Percentiles rank a stretch among this genome's conserved stretches.
phyloP scores from a whole-genome alignment of 305 asterid genomes.

The Rubia peregrina region DNA sequence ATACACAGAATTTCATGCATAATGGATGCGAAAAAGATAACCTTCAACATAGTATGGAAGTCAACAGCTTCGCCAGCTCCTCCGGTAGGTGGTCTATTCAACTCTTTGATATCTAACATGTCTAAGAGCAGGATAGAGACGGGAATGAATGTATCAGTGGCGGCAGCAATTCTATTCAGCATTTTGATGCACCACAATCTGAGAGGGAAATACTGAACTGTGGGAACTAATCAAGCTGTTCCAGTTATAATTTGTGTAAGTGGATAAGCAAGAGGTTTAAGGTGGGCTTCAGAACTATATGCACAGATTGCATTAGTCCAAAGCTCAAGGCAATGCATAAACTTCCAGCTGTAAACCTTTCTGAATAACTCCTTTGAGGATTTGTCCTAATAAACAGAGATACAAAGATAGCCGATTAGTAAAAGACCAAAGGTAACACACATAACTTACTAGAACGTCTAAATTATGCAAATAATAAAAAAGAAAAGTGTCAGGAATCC shows the following conservation, averaged over 20 bases:
- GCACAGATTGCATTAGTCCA: conserved; percentile 92
- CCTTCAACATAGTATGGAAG: conserved; percentile 60
- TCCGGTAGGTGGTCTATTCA: conserved; percentile 77
- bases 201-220: conserved; percentile 82
- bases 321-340: conserved; percentile 81
- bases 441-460: not conserved
- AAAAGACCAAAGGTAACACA: not conserved
- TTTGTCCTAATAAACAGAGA: conserved; percentile 3
- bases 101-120: conserved; percentile 83
- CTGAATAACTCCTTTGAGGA: conserved; percentile 57
- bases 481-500: too few species aligned
- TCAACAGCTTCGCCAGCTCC: conserved; percentile 93
- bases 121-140: conserved; percentile 75
- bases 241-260: conserved; percentile 80
- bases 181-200: conserved; percentile 86
- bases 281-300: conserved; percentile 58
- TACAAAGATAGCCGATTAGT: conserved; percentile 4
- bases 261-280: conserved; percentile 86
- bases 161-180: conserved; percentile 77
- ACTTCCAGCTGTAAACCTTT: conserved; percentile 96
- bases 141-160: conserved; percentile 72
- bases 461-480: not conserved
- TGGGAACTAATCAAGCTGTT: conserved; percentile 81
- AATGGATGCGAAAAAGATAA: conserved; percentile 9
- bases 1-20: not conserved